A percentile compares a stretch with the other conserved stretches of the same genome.
Evolutionary conservation across 164 flowering plant species (phyloP).

Genomic region (Vitis riparia): DNA sequence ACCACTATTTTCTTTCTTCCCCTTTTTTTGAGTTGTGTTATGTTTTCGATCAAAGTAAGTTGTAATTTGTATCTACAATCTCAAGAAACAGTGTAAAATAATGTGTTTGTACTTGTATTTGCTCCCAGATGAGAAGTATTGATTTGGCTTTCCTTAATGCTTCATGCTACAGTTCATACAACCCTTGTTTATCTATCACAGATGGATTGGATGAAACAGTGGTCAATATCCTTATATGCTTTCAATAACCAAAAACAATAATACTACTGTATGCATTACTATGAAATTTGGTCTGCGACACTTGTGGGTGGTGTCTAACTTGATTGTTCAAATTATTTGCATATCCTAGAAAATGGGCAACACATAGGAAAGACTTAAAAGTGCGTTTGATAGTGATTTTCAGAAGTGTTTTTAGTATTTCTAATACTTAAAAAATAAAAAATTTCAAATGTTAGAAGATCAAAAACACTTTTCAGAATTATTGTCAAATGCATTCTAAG

Average conservation of each 20-base stretch:
- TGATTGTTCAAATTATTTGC: not conserved
- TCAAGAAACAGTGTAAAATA: conserved; percentile 12
- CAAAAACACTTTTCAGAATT: too few species aligned
- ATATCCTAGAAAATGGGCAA: too few species aligned
- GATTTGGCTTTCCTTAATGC: too few species aligned
- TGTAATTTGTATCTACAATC: conserved; percentile 20
- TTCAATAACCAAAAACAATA: not conserved
- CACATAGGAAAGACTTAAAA: too few species aligned
- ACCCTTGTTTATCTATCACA: too few species aligned
- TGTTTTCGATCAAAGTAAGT: conserved; percentile 1
- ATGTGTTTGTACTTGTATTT: conserved; percentile 9
- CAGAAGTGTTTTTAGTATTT: too few species aligned
- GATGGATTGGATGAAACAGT: not conserved
- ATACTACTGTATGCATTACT: not conserved
- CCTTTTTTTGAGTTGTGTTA: not conserved
- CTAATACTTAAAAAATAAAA: too few species aligned
- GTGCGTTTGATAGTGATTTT: too few species aligned
- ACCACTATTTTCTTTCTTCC: not conserved
- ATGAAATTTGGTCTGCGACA: not conserved
- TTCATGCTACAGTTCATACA: too few species aligned
- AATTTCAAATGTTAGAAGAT: too few species aligned
- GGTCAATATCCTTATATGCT: not conserved
- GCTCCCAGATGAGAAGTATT: not conserved
- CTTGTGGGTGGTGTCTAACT: not conserved
- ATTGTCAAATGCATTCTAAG: too few species aligned